These are phyloP conservation scores for Candida quercuum DNA, from an alignment of 805 yeast genomes.

Conservation along the genomic window DNA sequence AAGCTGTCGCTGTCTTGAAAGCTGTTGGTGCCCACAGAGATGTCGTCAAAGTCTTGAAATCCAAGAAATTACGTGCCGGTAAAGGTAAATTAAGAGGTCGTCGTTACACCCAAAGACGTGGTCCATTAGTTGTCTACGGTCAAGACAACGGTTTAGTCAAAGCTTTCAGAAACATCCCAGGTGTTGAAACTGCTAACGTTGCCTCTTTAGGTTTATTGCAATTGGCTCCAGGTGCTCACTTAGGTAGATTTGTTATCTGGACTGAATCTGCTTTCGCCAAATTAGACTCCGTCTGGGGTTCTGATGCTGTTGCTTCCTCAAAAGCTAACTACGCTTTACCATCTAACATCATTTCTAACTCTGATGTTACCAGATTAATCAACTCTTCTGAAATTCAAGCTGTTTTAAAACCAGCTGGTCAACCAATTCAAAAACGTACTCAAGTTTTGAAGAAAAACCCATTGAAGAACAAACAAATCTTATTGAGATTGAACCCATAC, in stretches of 20 bases:
- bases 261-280: constrained; percentile 97
- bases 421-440: constrained; percentile 86
- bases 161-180: constrained; percentile 99
- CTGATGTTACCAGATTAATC: constrained; percentile 95
- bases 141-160: constrained; percentile 96
- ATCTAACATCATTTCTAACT: constrained; percentile 86
- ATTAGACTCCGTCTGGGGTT: constrained; percentile 96
- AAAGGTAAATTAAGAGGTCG: constrained; percentile 99
- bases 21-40: constrained; percentile 99
- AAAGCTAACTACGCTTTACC: constrained; percentile 93
- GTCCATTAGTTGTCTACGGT: constrained; percentile 98
- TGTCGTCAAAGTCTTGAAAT: constrained; percentile 94
- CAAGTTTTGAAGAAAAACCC: constrained; percentile 99
- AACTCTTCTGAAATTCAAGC: constrained; percentile 99
- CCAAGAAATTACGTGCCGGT: constrained; percentile 99
- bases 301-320: constrained; percentile 76
- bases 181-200: constrained; percentile 96
- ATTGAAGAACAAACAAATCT: constrained; percentile 97
- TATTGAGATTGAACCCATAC: constrained; percentile 98
- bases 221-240: constrained; percentile 99
- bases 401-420: constrained; percentile 95
- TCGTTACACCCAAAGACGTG: constrained; percentile 99
- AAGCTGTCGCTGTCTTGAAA: constrained; percentile 96
- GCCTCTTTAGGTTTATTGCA: constrained; percentile 90
- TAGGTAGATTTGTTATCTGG: constrained; percentile 99